Percentiles rank a stretch among this genome's conserved stretches.
phyloP scores from a whole-genome alignment of 805 yeast genomes.

The Yarrowia sp. region DNA sequence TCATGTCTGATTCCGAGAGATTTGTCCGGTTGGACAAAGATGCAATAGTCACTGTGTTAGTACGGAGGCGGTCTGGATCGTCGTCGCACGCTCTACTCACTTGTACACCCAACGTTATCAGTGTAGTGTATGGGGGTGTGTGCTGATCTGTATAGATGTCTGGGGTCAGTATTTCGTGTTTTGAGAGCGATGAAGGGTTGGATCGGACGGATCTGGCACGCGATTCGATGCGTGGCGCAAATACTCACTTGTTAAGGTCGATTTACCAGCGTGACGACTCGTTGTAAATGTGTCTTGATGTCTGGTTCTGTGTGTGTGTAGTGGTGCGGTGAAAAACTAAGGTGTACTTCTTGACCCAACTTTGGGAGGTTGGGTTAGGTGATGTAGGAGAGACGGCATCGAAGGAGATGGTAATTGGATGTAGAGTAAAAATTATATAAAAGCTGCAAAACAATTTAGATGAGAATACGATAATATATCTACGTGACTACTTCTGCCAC shows the following conservation, averaged over 20 bases:
- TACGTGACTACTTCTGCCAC: no score
- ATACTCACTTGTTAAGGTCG: slow-evolving; percentile 22
- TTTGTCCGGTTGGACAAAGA: slow-evolving; percentile 31
- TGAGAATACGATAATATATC: no score
- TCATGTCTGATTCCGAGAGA: slow-evolving; percentile 29
- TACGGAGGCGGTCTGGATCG: neutral
- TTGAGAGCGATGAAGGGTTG: no score
- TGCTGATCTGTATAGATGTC: slow-evolving; percentile 17
- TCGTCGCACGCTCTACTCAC: slow-evolving; percentile 2
- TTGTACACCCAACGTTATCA: slow-evolving; percentile 27
- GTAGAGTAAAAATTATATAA: no score
- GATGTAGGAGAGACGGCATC: neutral
- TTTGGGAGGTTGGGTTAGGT: slow-evolving; percentile 35
- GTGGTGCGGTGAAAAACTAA: slow-evolving; percentile 38
- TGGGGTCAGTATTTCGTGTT: slow-evolving; percentile 11
- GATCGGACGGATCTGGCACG: slow-evolving; percentile 4
- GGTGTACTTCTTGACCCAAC: slow-evolving; percentile 7
- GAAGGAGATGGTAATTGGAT: neutral
- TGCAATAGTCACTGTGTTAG: slow-evolving; percentile 38
- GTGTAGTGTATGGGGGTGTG: slow-evolving; percentile 11
- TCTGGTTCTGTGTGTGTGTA: slow-evolving; percentile 26
- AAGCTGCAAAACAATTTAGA: no score
- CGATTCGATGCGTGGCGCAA: neutral
- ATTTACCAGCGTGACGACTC: slow-evolving; percentile 17
- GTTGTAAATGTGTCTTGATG: slow-evolving; percentile 19